Conservation (phyloP, 2,329 filamentous ascomycete species). For the Colletotrichum brevisporum region DNA sequence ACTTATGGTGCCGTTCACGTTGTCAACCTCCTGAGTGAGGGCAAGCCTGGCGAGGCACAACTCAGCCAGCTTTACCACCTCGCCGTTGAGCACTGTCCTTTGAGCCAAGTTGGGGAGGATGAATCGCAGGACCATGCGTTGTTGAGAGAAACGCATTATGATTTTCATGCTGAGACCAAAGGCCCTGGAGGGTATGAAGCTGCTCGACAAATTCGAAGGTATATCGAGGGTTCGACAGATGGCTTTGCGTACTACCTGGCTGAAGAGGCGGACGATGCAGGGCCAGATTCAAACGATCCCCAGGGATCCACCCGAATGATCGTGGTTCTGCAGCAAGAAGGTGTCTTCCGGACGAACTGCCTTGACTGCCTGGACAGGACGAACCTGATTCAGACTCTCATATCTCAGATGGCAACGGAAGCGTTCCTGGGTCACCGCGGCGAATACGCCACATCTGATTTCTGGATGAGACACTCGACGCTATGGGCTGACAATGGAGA, state of each 20-base stretch:
- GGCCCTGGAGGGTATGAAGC: constrained; percentile 90
- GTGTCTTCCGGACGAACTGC: constrained; percentile 96
- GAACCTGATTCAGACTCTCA: constrained; percentile 95
- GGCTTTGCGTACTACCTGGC: constrained; percentile 94
- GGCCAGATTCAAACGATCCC: constrained; percentile 52
- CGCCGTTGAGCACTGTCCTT: constrained; percentile 80
- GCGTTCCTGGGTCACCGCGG: constrained; percentile 82
- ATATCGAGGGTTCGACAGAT: constrained; percentile 84
- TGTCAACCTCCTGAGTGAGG: constrained; percentile 92
- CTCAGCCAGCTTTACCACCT: constrained; percentile 84
- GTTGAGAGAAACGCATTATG: constrained; percentile 87
- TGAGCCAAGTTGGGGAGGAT: constrained; percentile 73
- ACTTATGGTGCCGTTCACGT: constrained; percentile 93
- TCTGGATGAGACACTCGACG: constrained; percentile 92
- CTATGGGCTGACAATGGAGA: constrained; percentile 99
- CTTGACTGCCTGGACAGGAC: constrained; percentile 96
- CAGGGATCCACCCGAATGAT: constrained; percentile 65
- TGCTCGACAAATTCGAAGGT: constrained; percentile 84
- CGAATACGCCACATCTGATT: constrained; percentile 80
- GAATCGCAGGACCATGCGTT: constrained; percentile 78
- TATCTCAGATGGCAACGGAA: constrained; percentile 94
- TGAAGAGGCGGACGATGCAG: constrained; percentile 75
- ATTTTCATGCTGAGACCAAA: constrained; percentile 95
- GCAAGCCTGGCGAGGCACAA: constrained; percentile 88
- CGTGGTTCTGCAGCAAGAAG: constrained; percentile 89